Evolutionary conservation across 2,329 filamentous ascomycete species (phyloP).

Genomic region (Cytospora chrysosperma): DNA sequence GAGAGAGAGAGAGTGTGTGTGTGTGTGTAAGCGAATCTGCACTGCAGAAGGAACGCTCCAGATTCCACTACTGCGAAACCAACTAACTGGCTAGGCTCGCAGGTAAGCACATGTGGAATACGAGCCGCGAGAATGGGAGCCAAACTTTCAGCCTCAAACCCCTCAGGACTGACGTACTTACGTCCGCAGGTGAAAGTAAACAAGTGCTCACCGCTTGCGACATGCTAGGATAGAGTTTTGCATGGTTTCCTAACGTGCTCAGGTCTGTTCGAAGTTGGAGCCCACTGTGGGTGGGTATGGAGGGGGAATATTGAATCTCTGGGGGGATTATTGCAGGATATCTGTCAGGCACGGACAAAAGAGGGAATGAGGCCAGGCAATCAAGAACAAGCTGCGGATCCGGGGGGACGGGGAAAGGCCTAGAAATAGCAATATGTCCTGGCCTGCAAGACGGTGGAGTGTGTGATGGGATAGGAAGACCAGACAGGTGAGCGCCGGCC

Average conservation of each 20-base stretch:
- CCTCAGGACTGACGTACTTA: no score
- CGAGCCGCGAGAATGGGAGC: constrained; percentile 6
- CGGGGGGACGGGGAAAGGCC: not conserved
- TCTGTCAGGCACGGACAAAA: not conserved
- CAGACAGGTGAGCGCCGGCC: constrained; percentile 2
- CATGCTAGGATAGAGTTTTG: not conserved
- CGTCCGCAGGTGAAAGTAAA: not conserved
- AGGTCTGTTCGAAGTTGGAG: not conserved
- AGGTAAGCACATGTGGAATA: not conserved
- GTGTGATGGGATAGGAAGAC: constrained; percentile 9
- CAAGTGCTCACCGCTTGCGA: not conserved
- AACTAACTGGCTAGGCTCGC: constrained; percentile 4
- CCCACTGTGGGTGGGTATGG: not conserved
- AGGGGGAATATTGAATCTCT: not conserved
- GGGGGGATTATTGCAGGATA: not conserved
- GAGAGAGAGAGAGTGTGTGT: no score
- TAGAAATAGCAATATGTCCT: constrained; percentile 2
- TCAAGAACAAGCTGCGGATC: not conserved
- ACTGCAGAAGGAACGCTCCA: constrained; percentile 8
- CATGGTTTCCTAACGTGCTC: not conserved
- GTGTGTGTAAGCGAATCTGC: not conserved
- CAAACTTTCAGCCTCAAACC: constrained; percentile 1
- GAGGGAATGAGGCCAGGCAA: not conserved
- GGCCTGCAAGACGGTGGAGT: not conserved
- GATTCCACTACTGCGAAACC: constrained; percentile 12